Base-by-base conservation (phyloP, 2,329 filamentous ascomycete genomes). In the Diplodia seriata region DNA sequence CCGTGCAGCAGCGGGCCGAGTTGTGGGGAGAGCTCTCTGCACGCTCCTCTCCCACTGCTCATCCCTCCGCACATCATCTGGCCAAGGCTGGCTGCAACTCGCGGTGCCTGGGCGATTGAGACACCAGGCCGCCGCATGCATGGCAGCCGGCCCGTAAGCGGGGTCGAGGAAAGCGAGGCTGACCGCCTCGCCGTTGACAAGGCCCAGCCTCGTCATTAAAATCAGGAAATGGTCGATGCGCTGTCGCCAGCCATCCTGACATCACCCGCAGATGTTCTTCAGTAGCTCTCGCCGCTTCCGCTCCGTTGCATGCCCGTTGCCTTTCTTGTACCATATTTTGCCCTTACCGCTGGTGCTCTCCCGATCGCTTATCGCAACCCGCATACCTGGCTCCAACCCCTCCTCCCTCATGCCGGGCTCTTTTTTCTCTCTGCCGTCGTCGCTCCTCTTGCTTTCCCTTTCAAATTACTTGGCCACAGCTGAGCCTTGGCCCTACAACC, bases 401-500 rank as follows among this genome's bases (percentile, higher is more conserved):
- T 47, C 20, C 43, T 7, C 9, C 26, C 36, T 54, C 54, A 68
- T 68, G 66, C 66, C 51, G 51, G 18, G 12, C 57, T 61, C 38
- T 29, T 20, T 68, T 15, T 40, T 64, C 26, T 56, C 68, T 31
- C 63, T 69, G 8, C 54, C 62, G 38, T 49, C 61, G 12, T 67
- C 47, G 18, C 56, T 68, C 3, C 53, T 69, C 12, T 29, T 65
- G 14, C 40, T 68, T n/a, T 18, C 56, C 5, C 50, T 57, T 40
- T 64, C 63, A 11, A 15, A 38, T 11, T 47, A 43, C 50, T 54
- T 69, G 11, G 38, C 53, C 4, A 18, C 33, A 2, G 64, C 68
- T n/a, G 56, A 67, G 20, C 69, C 74, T 43, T 84, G 81, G 82
- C 80, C 82, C 18, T 78, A 81, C 77, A 81, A 83, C 61, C 76